Percentiles rank a stretch among this genome's conserved stretches.
phyloP scores from a whole-genome alignment of 2,329 filamentous ascomycete genomes.

The Fusarium floridanum region DNA sequence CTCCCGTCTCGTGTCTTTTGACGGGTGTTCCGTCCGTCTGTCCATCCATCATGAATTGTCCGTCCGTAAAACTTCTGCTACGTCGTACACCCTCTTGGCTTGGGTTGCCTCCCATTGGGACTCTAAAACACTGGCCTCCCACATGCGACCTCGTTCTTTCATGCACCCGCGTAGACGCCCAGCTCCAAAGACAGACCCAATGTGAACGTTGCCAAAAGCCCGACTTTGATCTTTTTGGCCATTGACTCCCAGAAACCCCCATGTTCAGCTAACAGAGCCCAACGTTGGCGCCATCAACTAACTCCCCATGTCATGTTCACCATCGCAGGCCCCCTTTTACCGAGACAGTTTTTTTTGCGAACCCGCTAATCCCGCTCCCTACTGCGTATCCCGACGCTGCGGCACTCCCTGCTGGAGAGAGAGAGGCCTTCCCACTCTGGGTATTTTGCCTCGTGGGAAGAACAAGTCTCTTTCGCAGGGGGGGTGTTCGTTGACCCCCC shows the following conservation, averaged over 20 bases:
- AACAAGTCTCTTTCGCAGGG: slow-evolving; percentile 23
- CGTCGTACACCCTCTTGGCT: neutral
- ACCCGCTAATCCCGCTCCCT: slow-evolving; percentile 11
- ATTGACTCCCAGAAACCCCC: neutral
- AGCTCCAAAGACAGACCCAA: neutral
- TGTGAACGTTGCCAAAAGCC: neutral
- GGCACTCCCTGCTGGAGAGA: slow-evolving; percentile 36
- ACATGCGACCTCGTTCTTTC: neutral
- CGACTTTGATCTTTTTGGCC: neutral
- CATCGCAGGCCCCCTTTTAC: neutral
- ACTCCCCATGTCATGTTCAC: neutral
- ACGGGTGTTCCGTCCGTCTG: neutral
- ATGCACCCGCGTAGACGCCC: neutral
- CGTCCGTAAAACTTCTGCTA: neutral
- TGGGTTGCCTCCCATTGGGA: neutral
- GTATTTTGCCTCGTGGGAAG: slow-evolving; percentile 28
- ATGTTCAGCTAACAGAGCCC: slow-evolving; percentile 3
- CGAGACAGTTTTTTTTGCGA: neutral
- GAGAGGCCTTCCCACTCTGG: slow-evolving; percentile 3
- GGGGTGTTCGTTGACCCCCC: slow-evolving; percentile 13
- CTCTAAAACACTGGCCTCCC: neutral
- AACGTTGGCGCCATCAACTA: slow-evolving; percentile 14
- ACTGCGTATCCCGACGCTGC: slow-evolving; percentile 27
- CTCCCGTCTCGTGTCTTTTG: slow-evolving; percentile 26
- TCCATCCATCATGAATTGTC: neutral